A percentile compares a stretch with the other conserved stretches of the same genome.
These are phyloP conservation scores for Styphnolobium japonicum DNA, from an alignment of 306 rosid species.

Conservation along the genomic window DNA sequence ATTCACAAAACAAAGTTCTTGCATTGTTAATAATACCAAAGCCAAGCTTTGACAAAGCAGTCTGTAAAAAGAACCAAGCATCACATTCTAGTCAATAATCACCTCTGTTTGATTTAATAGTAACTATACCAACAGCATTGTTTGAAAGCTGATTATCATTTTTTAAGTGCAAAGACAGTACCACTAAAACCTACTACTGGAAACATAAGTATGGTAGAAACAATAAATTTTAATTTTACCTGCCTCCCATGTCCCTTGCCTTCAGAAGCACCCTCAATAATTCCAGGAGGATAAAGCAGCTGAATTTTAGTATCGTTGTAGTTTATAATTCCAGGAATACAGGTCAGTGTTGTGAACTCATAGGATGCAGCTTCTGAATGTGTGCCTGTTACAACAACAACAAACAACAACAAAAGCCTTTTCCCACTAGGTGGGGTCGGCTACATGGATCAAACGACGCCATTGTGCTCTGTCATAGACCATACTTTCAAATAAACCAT, in stretches of 20 bases:
- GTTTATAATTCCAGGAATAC: conserved; percentile 96
- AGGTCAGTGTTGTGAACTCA: conserved; percentile 95
- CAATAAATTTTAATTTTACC: conserved; percentile 46
- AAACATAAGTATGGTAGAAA: conserved; percentile 21
- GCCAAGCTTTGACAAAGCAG: conserved; percentile 13
- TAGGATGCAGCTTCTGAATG: conserved; percentile 97
- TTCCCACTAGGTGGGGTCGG: too few relatives aligned
- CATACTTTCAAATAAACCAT: too few relatives aligned
- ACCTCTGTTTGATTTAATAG: not conserved
- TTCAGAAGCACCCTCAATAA: conserved; percentile 99
- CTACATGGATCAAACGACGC: too few relatives aligned
- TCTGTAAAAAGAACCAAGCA: not conserved
- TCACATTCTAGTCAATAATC: not conserved
- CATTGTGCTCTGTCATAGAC: too few relatives aligned
- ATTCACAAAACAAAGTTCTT: conserved; percentile 21
- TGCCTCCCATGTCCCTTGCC: conserved; percentile 99
- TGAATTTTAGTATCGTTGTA: conserved; percentile 98
- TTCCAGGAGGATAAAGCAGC: conserved; percentile 99
- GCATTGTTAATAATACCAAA: conserved; percentile 18
- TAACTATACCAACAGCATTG: not conserved
- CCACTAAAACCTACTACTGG: not conserved
- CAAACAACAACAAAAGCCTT: too few relatives aligned
- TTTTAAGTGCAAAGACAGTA: not conserved
- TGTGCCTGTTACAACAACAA: conserved; percentile 98
- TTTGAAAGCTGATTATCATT: conserved; percentile 8